phyloP scores from a whole-genome alignment of 176 grass and related monocot genomes.

The maize (Zea mays) region Zm-B73-REFERENCE-NAM-5.0 NC_050097.1:51854501-51855000 shows the following conservation, averaged over 20 bases:
- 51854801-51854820: constrained; percentile 47
- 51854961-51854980: constrained; percentile 55
- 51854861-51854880: neutral
- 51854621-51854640: constrained; percentile 7
- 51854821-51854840: neutral
- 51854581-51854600: neutral
- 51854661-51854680: constrained; percentile 50
- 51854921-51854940: constrained; percentile 10
- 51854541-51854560: constrained; percentile 20
- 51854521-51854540: constrained; percentile 24
- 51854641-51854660: neutral
- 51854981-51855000: constrained; percentile 63
- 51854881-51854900: constrained; percentile 17
- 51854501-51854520: constrained; percentile 3
- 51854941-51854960: constrained; percentile 57
- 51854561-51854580: neutral
- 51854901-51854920: constrained; percentile 11
- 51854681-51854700: constrained; percentile 42
- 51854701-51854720: constrained; percentile 75
- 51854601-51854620: neutral
- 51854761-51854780: constrained; percentile 57
- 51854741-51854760: constrained; percentile 43
- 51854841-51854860: neutral
- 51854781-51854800: constrained; percentile 47
- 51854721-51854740: constrained; percentile 59